These are phyloP conservation scores for Oryza australiensis DNA, from an alignment of 176 grass and related monocot genomes.

Conservation along the genomic window DNA sequence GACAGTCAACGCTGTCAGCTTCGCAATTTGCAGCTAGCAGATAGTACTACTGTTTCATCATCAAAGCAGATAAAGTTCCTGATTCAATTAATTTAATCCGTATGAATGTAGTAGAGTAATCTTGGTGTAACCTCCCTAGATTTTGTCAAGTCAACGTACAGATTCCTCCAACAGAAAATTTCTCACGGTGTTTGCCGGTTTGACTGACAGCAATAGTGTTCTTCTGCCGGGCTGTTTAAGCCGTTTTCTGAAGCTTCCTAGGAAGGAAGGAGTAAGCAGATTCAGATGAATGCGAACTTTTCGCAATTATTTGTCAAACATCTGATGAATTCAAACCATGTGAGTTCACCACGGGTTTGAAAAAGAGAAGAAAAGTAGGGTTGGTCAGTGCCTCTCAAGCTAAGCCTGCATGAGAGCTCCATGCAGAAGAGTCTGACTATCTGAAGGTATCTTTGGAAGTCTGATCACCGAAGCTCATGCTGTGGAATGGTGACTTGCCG, in stretches of 20 bases:
- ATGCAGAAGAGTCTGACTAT: neutral
- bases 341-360: neutral
- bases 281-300: neutral
- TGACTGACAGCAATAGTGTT: neutral
- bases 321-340: slow-evolving; percentile 24
- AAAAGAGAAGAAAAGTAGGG: neutral
- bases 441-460: slow-evolving; percentile 16
- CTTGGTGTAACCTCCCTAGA: neutral
- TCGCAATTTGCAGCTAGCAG: neutral
- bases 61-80: neutral
- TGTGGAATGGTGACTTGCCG: slow-evolving; percentile 9
- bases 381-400: neutral
- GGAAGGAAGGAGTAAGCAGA: neutral
- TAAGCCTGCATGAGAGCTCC: neutral
- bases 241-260: neutral
- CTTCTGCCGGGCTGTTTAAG: neutral
- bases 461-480: neutral
- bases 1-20: too few species aligned
- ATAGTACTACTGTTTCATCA: neutral
- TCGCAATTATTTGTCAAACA: neutral
- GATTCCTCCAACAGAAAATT: neutral
- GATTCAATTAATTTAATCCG: neutral
- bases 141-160: neutral
- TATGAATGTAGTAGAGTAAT: neutral
- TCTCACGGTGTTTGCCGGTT: neutral